These are phyloP conservation scores for Thelephora terrestris DNA, from an alignment of 1,284 basidiomycete genomes.

Conservation along the genomic window DNA sequence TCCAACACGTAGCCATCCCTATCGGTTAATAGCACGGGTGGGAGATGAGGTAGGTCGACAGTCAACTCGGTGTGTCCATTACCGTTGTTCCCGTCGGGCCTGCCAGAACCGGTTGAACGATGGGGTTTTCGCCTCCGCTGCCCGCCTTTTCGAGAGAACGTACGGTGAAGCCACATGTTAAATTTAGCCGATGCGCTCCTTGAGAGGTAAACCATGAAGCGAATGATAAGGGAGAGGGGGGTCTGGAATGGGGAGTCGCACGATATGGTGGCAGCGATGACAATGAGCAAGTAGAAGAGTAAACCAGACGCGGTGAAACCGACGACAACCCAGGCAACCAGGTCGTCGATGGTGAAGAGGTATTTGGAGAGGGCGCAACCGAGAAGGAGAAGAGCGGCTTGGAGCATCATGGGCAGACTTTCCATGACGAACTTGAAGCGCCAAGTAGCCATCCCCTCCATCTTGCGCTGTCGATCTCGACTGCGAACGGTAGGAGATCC, in stretches of 20 bases:
- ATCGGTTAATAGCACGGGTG: too few relatives aligned
- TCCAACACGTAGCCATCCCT: neutral
- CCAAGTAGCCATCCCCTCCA: neutral
- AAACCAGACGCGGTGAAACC: neutral
- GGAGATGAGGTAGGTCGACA: neutral
- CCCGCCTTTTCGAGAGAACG: too few relatives aligned
- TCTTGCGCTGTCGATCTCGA: too few relatives aligned
- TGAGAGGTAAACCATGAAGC: neutral
- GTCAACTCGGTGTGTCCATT: neutral
- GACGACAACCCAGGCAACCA: neutral
- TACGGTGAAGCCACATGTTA: neutral
- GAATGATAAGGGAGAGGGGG: too few relatives aligned
- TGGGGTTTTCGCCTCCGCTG: too few relatives aligned
- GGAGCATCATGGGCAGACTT: conserved; percentile 1
- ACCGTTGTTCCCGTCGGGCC: too few relatives aligned
- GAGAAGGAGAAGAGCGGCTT: conserved; percentile 1
- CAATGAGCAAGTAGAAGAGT: neutral
- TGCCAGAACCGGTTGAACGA: too few relatives aligned
- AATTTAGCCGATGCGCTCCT: neutral
- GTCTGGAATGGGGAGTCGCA: conserved; percentile 3
- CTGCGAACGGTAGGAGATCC: too few relatives aligned
- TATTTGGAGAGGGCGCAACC: neutral
- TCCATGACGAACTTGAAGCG: conserved; percentile 1
- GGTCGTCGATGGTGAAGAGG: neutral
- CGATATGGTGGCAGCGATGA: neutral